phyloP scores from a whole-genome alignment of 2,329 filamentous ascomycete species.

The Trichoderma atroviride region DNA sequence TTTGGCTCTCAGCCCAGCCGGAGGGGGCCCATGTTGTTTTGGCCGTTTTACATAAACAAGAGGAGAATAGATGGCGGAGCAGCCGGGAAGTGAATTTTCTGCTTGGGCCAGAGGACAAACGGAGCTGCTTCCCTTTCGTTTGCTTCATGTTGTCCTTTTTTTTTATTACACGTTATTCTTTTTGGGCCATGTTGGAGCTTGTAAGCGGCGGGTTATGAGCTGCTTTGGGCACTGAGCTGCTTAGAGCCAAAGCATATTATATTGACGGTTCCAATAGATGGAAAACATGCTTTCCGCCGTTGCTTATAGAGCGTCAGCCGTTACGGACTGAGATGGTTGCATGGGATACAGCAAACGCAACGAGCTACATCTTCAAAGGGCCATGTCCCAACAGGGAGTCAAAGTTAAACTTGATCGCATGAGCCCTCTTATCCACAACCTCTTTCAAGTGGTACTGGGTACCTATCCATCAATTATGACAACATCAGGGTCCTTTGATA shows the following conservation, averaged over 20 bases:
- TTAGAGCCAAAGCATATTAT: conserved; percentile 16
- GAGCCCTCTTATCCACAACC: neutral
- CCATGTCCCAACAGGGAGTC: neutral
- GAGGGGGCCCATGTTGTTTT: conserved; percentile 14
- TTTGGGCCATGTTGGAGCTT: neutral
- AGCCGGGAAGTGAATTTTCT: conserved; percentile 1
- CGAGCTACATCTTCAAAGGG: neutral
- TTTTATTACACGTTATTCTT: neutral
- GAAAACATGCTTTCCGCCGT: conserved; percentile 13
- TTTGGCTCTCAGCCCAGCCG: conserved; percentile 19
- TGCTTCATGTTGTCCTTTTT: neutral
- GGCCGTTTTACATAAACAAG: neutral
- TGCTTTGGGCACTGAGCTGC: neutral
- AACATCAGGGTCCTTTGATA: neutral
- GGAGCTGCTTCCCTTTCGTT: neutral
- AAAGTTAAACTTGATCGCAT: neutral
- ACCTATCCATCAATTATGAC: neutral
- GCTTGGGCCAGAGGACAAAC: neutral
- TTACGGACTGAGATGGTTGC: neutral
- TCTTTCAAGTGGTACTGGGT: neutral
- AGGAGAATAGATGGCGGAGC: neutral
- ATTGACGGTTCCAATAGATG: conserved; percentile 7
- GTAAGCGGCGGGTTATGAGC: neutral
- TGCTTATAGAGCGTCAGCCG: neutral
- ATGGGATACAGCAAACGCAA: neutral